These are phyloP conservation scores for Aureobasidium sp. DNA, from an alignment of 2,329 filamentous ascomycete species.

Conservation along the genomic window DNA sequence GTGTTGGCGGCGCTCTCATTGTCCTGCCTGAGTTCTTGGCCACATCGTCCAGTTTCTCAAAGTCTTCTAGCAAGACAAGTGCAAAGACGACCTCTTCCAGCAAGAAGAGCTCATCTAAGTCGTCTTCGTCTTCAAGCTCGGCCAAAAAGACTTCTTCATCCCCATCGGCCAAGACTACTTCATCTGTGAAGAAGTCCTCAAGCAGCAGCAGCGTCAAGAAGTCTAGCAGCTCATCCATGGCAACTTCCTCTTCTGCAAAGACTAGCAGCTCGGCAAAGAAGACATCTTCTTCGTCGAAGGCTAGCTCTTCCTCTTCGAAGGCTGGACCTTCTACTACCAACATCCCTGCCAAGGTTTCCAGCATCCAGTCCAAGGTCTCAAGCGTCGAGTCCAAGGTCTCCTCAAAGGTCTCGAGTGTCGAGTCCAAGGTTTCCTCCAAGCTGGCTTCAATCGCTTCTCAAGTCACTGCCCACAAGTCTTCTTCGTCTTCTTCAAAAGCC, in stretches of 20 bases:
- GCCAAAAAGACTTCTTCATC: conserved; percentile 3
- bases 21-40: conserved; percentile 1
- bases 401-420: neutral
- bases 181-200: neutral
- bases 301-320: neutral
- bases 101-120: conserved; percentile 2
- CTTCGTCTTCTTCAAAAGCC: neutral
- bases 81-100: neutral
- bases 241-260: neutral
- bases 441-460: neutral
- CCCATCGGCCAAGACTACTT: neutral
- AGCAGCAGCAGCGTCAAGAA: neutral
- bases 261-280: neutral
- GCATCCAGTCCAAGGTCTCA: neutral
- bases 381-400: neutral
- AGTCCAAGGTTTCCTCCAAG: neutral
- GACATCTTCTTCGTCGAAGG: neutral
- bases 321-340: neutral
- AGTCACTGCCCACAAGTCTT: neutral
- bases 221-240: neutral
- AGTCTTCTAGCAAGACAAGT: conserved; percentile 1
- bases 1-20: neutral
- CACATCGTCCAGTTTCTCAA: neutral
- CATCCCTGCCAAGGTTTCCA: neutral
- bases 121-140: neutral